These are phyloP conservation scores for Pseudogymnoascus sp. DNA, from an alignment of 2,329 filamentous ascomycete genomes.

Conservation along the genomic window DNA sequence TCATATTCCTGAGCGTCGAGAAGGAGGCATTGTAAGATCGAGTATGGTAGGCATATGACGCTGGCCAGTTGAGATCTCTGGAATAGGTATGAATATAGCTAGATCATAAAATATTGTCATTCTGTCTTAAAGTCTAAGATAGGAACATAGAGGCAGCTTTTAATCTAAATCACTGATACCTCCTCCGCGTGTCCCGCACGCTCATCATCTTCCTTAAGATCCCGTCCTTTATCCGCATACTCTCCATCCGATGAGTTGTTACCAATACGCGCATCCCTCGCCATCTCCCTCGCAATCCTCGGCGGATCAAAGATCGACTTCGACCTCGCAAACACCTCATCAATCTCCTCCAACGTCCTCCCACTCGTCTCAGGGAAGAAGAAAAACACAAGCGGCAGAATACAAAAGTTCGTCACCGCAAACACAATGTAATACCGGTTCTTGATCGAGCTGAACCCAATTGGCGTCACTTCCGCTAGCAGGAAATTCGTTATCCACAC, in stretches of 20 bases:
- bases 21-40: not conserved
- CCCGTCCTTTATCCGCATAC: not conserved
- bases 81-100: not conserved
- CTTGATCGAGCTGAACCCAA: slow-evolving; percentile 23
- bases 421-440: slow-evolving; percentile 29
- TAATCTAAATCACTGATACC: not conserved
- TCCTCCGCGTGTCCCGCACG: not conserved
- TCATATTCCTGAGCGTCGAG: slow-evolving; percentile 20
- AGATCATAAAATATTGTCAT: not conserved
- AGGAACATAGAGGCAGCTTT: not conserved
- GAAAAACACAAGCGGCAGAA: slow-evolving; percentile 46
- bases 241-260: not conserved
- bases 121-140: too few species aligned
- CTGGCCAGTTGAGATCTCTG: not conserved
- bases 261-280: not conserved
- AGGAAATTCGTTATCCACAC: slow-evolving; percentile 11
- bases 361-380: slow-evolving; percentile 56
- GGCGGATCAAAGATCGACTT: not conserved
- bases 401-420: slow-evolving; percentile 19
- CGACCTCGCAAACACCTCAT: slow-evolving; percentile 29
- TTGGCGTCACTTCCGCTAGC: slow-evolving; percentile 20
- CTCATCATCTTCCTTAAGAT: not conserved
- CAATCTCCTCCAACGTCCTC: slow-evolving; percentile 55
- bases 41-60: not conserved
- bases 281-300: not conserved